phyloP scores from a whole-genome alignment of 495 filamentous ascomycete species.

The Letharia columbiana region DNA sequence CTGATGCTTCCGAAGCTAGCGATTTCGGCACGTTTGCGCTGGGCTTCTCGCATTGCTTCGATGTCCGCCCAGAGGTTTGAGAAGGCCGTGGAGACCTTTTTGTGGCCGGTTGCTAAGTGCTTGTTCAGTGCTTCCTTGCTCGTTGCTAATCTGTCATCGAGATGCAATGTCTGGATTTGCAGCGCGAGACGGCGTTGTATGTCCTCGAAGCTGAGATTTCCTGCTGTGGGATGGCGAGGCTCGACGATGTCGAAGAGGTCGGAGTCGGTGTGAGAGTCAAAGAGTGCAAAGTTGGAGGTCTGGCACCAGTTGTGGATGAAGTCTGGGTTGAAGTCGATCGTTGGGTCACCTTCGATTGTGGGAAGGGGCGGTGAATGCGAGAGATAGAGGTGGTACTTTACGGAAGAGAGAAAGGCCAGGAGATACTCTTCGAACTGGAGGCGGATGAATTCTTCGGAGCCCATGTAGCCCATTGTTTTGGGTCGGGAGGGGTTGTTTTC shows the following conservation, averaged over 20 bases:
- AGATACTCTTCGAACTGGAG: conserved; percentile 98
- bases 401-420: conserved; percentile 74
- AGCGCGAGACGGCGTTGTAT: conserved; percentile 83
- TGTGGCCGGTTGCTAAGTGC: conserved; percentile 70
- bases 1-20: conserved; percentile 34
- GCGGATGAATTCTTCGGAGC: conserved; percentile 95
- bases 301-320: conserved; percentile 71
- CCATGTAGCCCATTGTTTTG: conserved; percentile 89
- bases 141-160: conserved; percentile 73
- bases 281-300: conserved; percentile 85
- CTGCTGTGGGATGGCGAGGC: conserved; percentile 85
- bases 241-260: conserved; percentile 92
- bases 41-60: conserved; percentile 74
- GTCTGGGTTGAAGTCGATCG: conserved; percentile 67
- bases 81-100: conserved; percentile 75
- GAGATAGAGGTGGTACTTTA: conserved; percentile 83
- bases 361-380: conserved; percentile 24
- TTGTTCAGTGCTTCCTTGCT: conserved; percentile 70
- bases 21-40: conserved; percentile 56
- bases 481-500: conserved; percentile 78
- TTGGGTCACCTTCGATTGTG: conserved; percentile 71
- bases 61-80: conserved; percentile 85
- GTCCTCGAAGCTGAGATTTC: conserved; percentile 91
- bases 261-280: conserved; percentile 66
- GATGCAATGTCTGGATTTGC: conserved; percentile 78